Evolutionary conservation across 139 green algal species (phyloP), one percentile per base, ranked within the genome.

Genomic region (Chlorella ohadii): DNA sequence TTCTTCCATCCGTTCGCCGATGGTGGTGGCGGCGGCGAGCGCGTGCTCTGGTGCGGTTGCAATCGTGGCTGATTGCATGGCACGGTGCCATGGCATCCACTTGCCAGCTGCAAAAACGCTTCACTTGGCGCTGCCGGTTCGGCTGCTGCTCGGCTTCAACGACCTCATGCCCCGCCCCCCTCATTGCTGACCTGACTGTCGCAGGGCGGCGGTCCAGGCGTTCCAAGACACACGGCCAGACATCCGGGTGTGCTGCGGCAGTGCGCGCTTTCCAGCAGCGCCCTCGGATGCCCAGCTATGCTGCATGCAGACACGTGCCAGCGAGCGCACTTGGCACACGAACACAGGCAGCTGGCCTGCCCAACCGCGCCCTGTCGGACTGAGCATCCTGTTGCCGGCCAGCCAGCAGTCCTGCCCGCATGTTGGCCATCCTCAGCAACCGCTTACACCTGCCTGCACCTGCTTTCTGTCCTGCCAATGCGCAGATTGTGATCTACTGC

Each of bases 1-100:
- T 99, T 99, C 87, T 99, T 98, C 87, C 96, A 99, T 57, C 96
- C 96, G 3, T 94, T 94, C 92, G 94, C 95, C 0, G 91, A 97
- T 79, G 94, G 94, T 23, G 96, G 96, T 15, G 97, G 96, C 38
- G 97, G 97, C 33, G 97, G 97, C 1, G 97, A 99, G 84, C 90
- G 96, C 6, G 97, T 99, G 55, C 90, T 99, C 16, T 99, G 97
- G 97, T 97, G 78, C 41, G 91, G 5, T 4, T 39, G 59, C 17
- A 31, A 23, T 2, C n/a, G 59, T n/a, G 27, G 16, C n/a, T 68
- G 63, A 22, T 28, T 19, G 25, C 23, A 33, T 28, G 23, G 27
- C 25, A 31, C 5, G 31, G 27, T 31, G 59, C n/a, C n/a, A n/a
- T n/a, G n/a, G n/a, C n/a, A n/a, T n/a, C n/a, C n/a, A n/a, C n/a